phyloP scores from a whole-genome alignment of 2,329 filamentous ascomycete genomes.

The Curvularia verruculosa region DNA sequence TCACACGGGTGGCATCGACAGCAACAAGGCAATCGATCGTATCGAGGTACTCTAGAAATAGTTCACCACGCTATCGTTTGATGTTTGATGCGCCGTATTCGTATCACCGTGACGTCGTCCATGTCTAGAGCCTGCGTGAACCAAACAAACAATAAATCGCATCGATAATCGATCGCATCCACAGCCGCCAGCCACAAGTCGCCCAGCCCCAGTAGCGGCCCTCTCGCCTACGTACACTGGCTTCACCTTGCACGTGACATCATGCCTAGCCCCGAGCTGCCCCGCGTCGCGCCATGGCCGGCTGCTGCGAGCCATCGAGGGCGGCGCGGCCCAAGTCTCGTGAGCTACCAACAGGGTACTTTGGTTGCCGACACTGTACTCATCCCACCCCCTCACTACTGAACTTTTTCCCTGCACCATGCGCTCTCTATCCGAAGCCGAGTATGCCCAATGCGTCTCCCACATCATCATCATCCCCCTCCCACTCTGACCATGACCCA shows the following conservation, averaged over 20 bases:
- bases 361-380: constrained; percentile 18
- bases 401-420: constrained; percentile 28
- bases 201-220: neutral
- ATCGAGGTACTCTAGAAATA: constrained; percentile 4
- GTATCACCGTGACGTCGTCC: constrained; percentile 13
- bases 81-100: constrained; percentile 4
- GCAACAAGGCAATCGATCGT: neutral
- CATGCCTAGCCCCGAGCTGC: constrained; percentile 18
- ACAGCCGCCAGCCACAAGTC: neutral
- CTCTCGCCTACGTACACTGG: neutral
- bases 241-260: neutral
- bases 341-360: constrained; percentile 45
- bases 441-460: constrained; percentile 28
- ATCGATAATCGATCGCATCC: no score
- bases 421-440: constrained; percentile 43
- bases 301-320: neutral
- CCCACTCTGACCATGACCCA: constrained; percentile 25
- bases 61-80: constrained; percentile 7
- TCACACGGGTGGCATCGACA: neutral
- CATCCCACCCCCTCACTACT: constrained; percentile 12
- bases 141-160: constrained; percentile 5
- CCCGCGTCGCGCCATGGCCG: constrained; percentile 26
- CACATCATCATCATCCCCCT: neutral
- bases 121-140: neutral
- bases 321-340: neutral